phyloP scores from a whole-genome alignment of 1,284 basidiomycete genomes.

The Trichosporon faecale region DNA sequence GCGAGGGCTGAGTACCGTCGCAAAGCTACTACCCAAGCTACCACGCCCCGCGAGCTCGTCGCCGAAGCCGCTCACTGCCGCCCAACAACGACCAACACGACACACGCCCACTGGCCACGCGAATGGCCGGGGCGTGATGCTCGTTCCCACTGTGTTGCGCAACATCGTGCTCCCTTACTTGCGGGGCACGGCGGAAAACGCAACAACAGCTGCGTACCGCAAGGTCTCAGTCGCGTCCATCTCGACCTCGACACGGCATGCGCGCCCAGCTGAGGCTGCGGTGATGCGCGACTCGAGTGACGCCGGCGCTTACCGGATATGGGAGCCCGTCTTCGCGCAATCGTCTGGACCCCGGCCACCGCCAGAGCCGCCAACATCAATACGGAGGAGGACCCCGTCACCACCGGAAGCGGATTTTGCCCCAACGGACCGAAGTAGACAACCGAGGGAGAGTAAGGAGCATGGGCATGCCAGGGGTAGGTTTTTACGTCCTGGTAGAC shows the following conservation, averaged over 20 bases:
- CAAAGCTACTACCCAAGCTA: slow-evolving; percentile 7
- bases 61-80: slow-evolving; percentile 1
- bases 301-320: neutral
- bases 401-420: neutral
- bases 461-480: neutral
- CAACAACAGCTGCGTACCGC: slow-evolving; percentile 7
- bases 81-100: neutral
- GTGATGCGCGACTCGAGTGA: slow-evolving; percentile 1
- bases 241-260: slow-evolving; percentile 9
- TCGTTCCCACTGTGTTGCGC: slow-evolving; percentile 25
- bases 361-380: neutral
- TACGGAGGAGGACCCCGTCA: neutral
- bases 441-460: neutral
- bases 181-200: slow-evolving; percentile 12
- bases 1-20: neutral
- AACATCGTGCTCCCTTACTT: slow-evolving; percentile 27
- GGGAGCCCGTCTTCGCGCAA: neutral
- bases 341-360: neutral
- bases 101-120: slow-evolving; percentile 18
- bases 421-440: neutral
- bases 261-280: slow-evolving; percentile 14
- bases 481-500: neutral
- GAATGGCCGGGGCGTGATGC: slow-evolving; percentile 26
- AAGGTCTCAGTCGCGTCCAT: neutral
- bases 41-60: neutral